Percentiles rank a stretch among this genome's conserved stretches.
Evolutionary conservation across 2,329 filamentous ascomycete species (phyloP).

Genomic region (Exutisphaerella laricina): DNA sequence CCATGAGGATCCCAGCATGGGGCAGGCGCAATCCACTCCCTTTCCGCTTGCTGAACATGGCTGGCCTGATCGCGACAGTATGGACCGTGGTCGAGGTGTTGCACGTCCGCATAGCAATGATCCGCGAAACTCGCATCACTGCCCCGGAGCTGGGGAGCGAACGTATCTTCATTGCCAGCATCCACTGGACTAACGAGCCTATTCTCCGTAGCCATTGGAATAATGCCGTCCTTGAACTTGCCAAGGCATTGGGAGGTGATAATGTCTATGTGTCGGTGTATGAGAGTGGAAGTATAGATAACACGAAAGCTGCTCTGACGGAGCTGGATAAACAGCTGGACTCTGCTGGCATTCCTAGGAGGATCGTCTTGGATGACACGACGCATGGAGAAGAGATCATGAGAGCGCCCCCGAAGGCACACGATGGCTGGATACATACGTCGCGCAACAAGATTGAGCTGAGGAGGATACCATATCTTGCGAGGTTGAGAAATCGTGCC

Average conservation of each 20-base stretch:
- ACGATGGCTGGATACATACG: slow-evolving; percentile 59
- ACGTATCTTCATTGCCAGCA: slow-evolving; percentile 60
- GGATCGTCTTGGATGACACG: slow-evolving; percentile 53
- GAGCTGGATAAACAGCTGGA: slow-evolving; percentile 53
- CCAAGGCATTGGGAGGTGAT: slow-evolving; percentile 52
- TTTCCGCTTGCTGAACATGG: not conserved
- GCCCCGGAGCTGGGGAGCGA: slow-evolving; percentile 21
- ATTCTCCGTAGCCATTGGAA: slow-evolving; percentile 60
- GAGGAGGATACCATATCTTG: slow-evolving; percentile 63
- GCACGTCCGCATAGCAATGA: slow-evolving; percentile 16
- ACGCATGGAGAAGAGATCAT: slow-evolving; percentile 55
- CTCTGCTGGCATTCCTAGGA: slow-evolving; percentile 48
- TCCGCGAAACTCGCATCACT: slow-evolving; percentile 11
- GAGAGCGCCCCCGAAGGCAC: slow-evolving; percentile 40
- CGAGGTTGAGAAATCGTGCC: slow-evolving; percentile 58
- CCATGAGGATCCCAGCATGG: not conserved
- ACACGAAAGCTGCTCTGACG: slow-evolving; percentile 57
- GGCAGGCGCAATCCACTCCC: not conserved
- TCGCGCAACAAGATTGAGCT: slow-evolving; percentile 50
- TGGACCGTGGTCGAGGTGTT: slow-evolving; percentile 24
- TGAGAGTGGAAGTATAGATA: slow-evolving; percentile 65
- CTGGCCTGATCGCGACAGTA: not conserved
- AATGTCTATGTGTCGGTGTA: slow-evolving; percentile 65
- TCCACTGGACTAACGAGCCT: slow-evolving; percentile 62
- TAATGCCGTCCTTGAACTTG: slow-evolving; percentile 53